These are phyloP conservation scores for Crucihimalaya himalaica DNA, from an alignment of 345 rosid species.

Conservation along the genomic window DNA sequence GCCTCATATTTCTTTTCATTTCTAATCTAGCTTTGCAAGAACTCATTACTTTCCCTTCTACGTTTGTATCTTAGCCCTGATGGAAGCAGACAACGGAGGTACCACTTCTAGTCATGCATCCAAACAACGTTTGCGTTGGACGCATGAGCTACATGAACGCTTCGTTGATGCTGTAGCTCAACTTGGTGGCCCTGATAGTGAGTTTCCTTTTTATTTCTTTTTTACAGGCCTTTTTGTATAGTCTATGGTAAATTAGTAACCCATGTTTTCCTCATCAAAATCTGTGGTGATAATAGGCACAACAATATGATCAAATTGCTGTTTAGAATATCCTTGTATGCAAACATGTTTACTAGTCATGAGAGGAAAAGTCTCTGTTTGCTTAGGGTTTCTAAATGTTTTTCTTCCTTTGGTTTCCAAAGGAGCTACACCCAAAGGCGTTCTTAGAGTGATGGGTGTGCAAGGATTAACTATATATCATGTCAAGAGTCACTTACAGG, in stretches of 20 bases:
- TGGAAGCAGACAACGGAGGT: slow-evolving; percentile 78
- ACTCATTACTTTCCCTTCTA: slow-evolving; percentile 56
- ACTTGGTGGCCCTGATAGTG: slow-evolving; percentile 99
- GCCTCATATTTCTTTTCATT: slow-evolving; percentile 42
- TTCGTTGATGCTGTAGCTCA: slow-evolving; percentile 99
- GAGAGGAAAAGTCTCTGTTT: slow-evolving; percentile 1
- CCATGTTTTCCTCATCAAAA: neutral
- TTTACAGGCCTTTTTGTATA: neutral
- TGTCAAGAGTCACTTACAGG: slow-evolving; percentile 99
- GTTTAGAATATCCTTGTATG: neutral
- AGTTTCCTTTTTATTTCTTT: slow-evolving; percentile 43
- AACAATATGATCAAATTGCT: neutral
- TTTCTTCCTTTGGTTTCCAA: slow-evolving; percentile 3
- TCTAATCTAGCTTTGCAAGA: slow-evolving; percentile 38
- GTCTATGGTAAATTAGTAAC: neutral
- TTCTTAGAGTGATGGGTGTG: slow-evolving; percentile 97
- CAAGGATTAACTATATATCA: slow-evolving; percentile 97
- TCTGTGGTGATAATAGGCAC: neutral
- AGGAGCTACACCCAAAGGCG: slow-evolving; percentile 99
- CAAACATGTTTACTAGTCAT: neutral
- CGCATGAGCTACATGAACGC: slow-evolving; percentile 97
- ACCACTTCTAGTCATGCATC: slow-evolving; percentile 83
- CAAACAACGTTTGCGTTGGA: slow-evolving; percentile 97
- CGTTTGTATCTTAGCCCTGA: slow-evolving; percentile 52
- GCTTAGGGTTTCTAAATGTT: slow-evolving; percentile 5